Base-by-base conservation (phyloP, 1,284 basidiomycete genomes). In the Polyporus tsugae region DNA sequence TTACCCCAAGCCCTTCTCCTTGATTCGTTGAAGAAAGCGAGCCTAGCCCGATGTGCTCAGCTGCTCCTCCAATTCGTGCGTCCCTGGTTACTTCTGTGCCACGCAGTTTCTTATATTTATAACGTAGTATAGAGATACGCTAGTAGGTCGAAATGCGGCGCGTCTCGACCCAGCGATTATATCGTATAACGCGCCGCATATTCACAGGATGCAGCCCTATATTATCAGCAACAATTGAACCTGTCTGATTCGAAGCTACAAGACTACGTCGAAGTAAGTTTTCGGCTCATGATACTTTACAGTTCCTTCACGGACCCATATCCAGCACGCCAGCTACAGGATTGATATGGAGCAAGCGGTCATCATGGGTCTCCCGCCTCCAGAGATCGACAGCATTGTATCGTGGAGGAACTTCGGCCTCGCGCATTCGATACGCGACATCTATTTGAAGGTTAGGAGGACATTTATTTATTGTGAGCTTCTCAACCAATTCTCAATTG, bases 211-310 rank as follows among this genome's bases (percentile, higher is more conserved):
- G 85, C 85, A 1, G 81, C 82, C 0, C 59, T 80, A 25, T 87
- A 88, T 62, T 76, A 85, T 9, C 84, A 85, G 64, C 80, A 80
- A 22, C 86, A 88, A 65, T 70, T 85, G 25, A 75, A 75, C 52
- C 78, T 87, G 6, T 78, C 81, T 5, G 83, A 87, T 39, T 75
- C 68, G 6, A 80, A 83, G 66, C 75, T 82, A 2, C 87, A 88
- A 73, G 85, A 87, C 69, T 87, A 87, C 64, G 79, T 88, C 10
- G 86, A 84, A 75, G 86, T 86, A 64, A 13, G 72, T 52, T 6
- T 17, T 22, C 7, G 17, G 29, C 19, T 49, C 11, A n/a, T 46
- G 15, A 19, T 62, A 10, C 2, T 19, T 60, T 38, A 35, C 19
- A 25, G 52, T 10, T 52, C 61, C 5, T 38, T 46, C 15, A 63